A percentile compares a stretch with the other conserved stretches of the same genome.
Evolutionary conservation across 805 yeast species (phyloP).

Genomic region (Wickerhamiella sergipiensis): DNA sequence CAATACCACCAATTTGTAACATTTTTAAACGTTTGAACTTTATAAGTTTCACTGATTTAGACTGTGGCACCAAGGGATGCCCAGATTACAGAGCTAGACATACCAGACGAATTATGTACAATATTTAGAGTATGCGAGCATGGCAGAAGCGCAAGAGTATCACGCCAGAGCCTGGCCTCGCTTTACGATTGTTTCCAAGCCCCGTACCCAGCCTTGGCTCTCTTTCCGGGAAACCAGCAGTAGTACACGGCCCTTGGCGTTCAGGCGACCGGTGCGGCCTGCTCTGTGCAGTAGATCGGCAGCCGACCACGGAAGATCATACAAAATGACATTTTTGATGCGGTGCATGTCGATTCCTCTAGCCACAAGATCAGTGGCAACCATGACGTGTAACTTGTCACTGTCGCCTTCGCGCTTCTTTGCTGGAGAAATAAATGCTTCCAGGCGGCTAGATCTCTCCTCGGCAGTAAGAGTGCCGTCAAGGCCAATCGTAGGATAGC

Average conservation of each 20-base stretch:
- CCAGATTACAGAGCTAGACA: too few relatives aligned
- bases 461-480: constrained; percentile 51
- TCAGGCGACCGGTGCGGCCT: constrained; percentile 92
- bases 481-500: constrained; percentile 49
- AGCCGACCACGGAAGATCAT: constrained; percentile 75
- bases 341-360: constrained; percentile 81
- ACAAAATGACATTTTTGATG: constrained; percentile 66
- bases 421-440: constrained; percentile 54
- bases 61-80: too few relatives aligned
- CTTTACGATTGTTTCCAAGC: constrained; percentile 56
- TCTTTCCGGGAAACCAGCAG: constrained; percentile 56
- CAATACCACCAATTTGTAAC: background rate
- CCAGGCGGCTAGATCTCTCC: constrained; percentile 44
- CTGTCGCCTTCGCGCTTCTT: constrained; percentile 15
- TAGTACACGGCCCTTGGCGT: constrained; percentile 76
- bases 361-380: constrained; percentile 80
- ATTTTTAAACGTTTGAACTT: too few relatives aligned
- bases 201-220: constrained; percentile 69
- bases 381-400: constrained; percentile 35
- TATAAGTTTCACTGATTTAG: too few relatives aligned
- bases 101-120: background rate
- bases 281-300: constrained; percentile 81
- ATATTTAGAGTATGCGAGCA: background rate
- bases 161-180: constrained; percentile 23
- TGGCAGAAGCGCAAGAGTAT: background rate